Base-by-base conservation (phyloP, 2,329 filamentous ascomycete species). In the Plenodomus biglobosus region DNA sequence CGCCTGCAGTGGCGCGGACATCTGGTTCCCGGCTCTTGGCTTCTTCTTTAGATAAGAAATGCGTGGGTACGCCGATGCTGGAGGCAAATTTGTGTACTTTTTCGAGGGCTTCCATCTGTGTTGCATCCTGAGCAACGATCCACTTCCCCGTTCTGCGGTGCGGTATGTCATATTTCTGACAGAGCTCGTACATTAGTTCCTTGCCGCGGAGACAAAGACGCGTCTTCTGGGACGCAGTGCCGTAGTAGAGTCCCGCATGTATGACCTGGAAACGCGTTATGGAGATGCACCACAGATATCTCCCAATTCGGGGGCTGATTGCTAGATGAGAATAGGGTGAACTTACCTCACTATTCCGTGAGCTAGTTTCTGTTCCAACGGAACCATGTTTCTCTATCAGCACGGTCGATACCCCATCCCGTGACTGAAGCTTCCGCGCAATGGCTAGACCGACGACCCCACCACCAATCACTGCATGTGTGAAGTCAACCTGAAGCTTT, bases 161-260 rank as follows among this genome's bases (percentile, higher is more conserved):
- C 0, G 84, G 83, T 42, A 99, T 87, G 48, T 73, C 72, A 62
- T 88, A 77, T 47, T 75, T 75, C 4, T 75, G 73, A 76, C 92
- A 96, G 36, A 95, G 82, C 3, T 78, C 79, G 73, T 99, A 99
- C 50, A 97, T 78, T 69, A 90, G 78, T 24, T 85, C 69, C 59
- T 86, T 86, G 50, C 94, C 94, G 24, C 78, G 76, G 55, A 96
- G 78, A 74, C 94, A 99, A 11, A 99, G 82, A 15, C 76, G 75
- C 1, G 92, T 90, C 75, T 99, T 99, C 44, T 96, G 82, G 1
- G 85, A 86, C 35, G 75, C 73, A 5, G 78, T 69, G 15, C 88
- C 89, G 73, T 96, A 96, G 80, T 96, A 97, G 55, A 97, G 81
- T 13, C 94, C 94, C 1, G 90, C 94, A 71, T 99, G 94, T 61